phyloP scores from a whole-genome alignment of 495 filamentous ascomycete species.

The Thermothielavioides terrestris region DNA sequence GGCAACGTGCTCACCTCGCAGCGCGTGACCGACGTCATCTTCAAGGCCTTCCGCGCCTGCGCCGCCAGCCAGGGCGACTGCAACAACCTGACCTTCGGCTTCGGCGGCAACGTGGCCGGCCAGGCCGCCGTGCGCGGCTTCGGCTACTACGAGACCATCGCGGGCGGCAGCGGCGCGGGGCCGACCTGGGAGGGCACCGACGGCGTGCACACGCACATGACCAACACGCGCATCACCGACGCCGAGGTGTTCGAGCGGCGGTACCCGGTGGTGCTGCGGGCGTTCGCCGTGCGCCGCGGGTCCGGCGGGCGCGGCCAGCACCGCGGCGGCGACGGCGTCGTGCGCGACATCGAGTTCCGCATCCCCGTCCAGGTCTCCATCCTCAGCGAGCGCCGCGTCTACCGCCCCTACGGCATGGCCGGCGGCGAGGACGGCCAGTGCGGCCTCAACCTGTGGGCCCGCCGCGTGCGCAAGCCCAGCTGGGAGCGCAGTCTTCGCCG shows the following conservation, averaged over 20 bases:
- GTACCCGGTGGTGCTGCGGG: constrained; percentile 78
- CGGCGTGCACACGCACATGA: constrained; percentile 96
- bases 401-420: constrained; percentile 77
- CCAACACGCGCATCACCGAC: constrained; percentile 97
- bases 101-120: constrained; percentile 67
- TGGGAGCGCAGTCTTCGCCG: constrained; percentile 35
- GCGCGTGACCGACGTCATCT: constrained; percentile 87
- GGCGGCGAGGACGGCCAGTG: constrained; percentile 76
- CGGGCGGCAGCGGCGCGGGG: constrained; percentile 84
- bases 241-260: constrained; percentile 90
- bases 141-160: constrained; percentile 97
- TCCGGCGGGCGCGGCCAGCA: constrained; percentile 69
- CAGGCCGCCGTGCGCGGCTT: constrained; percentile 61
- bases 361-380: constrained; percentile 84
- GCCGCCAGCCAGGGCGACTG: constrained; percentile 87
- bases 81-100: constrained; percentile 84
- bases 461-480: constrained; percentile 49
- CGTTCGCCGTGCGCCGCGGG: constrained; percentile 66
- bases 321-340: constrained; percentile 78
- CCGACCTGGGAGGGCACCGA: constrained; percentile 79
- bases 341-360: constrained; percentile 91
- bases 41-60: constrained; percentile 83
- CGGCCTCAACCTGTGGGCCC: constrained; percentile 81
- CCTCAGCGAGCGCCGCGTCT: constrained; percentile 77
- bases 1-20: constrained; percentile 91